Evolutionary conservation across 805 yeast genomes (phyloP), one percentile per base, ranked within the genome.

Genomic region (Hanseniaspora thailandica): DNA sequence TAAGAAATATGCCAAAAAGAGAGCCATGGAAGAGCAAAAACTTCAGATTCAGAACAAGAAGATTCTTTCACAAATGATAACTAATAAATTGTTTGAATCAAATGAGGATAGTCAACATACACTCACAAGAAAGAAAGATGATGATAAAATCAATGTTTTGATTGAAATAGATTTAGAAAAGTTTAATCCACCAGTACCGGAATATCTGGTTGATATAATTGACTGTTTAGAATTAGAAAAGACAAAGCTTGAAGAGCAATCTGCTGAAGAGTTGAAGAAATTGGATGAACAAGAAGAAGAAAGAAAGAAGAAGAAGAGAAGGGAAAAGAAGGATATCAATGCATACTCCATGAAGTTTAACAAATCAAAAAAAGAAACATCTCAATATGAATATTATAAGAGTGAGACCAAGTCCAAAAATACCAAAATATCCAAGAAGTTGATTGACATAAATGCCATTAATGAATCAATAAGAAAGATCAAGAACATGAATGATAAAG

Each of bases 301-400:
- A 26, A 33, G 41, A 13, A 50, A 36, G 19, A 30, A 43, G 13
- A 50, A 50, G n/a, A 19, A 20, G 39, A 45, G 34, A 34, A 50
- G 36, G 23, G 26, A 43, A 36, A 44, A 35, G 10, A 50, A 44
- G 13, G 54, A 44, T 28, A 50, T 50, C 15, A 50, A 43, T 20
- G 35, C 43, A 19, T 50, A 50, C 25, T 50, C 54, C 22, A 44
- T 50, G 43, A 43, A 43, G 31, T 50, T 43, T 17, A 43, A 43
- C 30, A 50, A 44, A 28, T 44, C 54, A n/a, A 52, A 61, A 44
- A 60, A 57, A 34, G 68, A 64, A 45, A 58, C 62, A 34, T 64
- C 66, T 2, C 62, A 63, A 22, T 64, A 61, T 54, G 63, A 61
- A 30, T 67, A 74, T 60, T 76, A 78, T 57, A 73, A 71, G 59